Percentiles rank a stretch among this genome's conserved stretches.
Conservation (phyloP, 2,329 filamentous ascomycete species). For the Cyphellophora europaea region DNA sequence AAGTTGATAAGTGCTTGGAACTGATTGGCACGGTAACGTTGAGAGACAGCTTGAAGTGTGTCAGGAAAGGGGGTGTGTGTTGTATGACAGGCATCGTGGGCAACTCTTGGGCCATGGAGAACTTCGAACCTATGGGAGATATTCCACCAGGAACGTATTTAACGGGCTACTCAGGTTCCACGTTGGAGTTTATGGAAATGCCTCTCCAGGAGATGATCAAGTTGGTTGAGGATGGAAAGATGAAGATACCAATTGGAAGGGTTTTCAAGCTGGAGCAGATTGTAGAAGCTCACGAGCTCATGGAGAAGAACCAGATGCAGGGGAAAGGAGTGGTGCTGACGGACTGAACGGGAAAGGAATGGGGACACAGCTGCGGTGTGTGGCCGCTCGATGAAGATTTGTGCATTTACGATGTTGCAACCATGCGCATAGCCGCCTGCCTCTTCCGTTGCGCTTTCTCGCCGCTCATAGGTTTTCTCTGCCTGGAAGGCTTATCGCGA, state of each 20-base stretch:
- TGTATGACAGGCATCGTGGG: slow-evolving; percentile 40
- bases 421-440: no score
- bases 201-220: slow-evolving; percentile 31
- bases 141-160: slow-evolving; percentile 32
- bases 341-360: slow-evolving; percentile 3
- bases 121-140: slow-evolving; percentile 33
- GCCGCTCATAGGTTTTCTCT: slow-evolving; percentile 62
- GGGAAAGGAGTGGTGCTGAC: slow-evolving; percentile 37
- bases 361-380: no score
- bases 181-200: slow-evolving; percentile 31
- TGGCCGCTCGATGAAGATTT: no score
- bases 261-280: slow-evolving; percentile 36
- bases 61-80: slow-evolving; percentile 29
- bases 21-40: slow-evolving; percentile 35
- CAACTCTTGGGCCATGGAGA: slow-evolving; percentile 30
- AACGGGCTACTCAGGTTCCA: slow-evolving; percentile 31
- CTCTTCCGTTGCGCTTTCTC: no score
- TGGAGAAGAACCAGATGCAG: slow-evolving; percentile 35
- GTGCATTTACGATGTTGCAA: no score
- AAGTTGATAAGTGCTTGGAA: slow-evolving; percentile 36
- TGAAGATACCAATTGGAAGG: slow-evolving; percentile 33
- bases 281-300: slow-evolving; percentile 34
- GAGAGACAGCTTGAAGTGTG: slow-evolving; percentile 34
- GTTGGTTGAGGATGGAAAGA: slow-evolving; percentile 27
- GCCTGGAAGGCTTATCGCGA: slow-evolving; percentile 45